Conservation (phyloP, 73 alveolate genomes). For the Symbiodinium natans region DNA sequence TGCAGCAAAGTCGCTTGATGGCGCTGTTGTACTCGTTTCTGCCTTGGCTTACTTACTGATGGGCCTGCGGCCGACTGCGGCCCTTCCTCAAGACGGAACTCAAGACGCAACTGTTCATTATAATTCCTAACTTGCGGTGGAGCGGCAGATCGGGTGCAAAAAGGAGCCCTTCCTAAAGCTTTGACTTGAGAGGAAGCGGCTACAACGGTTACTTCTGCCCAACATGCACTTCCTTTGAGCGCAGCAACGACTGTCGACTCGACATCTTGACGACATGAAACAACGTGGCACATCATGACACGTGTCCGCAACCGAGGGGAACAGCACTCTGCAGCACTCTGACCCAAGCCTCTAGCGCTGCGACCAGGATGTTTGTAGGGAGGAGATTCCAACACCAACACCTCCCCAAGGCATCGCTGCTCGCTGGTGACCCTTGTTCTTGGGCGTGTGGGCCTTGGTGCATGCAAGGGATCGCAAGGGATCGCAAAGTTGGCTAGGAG, state of each 20-base stretch:
- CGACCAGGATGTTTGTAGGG: neutral
- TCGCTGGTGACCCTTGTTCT: conserved; percentile 37
- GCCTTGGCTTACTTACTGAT: too few species aligned
- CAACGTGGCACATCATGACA: too few species aligned
- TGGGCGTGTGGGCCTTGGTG: neutral
- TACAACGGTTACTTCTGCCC: neutral
- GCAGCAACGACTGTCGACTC: too few species aligned
- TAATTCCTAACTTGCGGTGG: neutral
- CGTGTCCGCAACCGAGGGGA: neutral
- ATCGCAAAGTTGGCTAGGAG: too few species aligned
- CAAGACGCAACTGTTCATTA: too few species aligned
- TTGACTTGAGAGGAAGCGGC: neutral
- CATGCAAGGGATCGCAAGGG: neutral
- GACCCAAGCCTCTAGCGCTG: neutral
- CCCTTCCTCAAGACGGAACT: too few species aligned
- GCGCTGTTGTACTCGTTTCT: too few species aligned
- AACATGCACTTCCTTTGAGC: too few species aligned
- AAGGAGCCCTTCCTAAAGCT: neutral
- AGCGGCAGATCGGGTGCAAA: neutral
- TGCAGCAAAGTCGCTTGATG: neutral
- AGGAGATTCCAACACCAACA: conserved; percentile 72
- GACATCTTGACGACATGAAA: too few species aligned
- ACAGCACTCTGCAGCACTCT: neutral
- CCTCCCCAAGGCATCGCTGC: conserved; percentile 94
- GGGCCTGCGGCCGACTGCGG: too few species aligned